Conservation (phyloP, 441 rosid genomes). For the Eruca vesicaria region DNA sequence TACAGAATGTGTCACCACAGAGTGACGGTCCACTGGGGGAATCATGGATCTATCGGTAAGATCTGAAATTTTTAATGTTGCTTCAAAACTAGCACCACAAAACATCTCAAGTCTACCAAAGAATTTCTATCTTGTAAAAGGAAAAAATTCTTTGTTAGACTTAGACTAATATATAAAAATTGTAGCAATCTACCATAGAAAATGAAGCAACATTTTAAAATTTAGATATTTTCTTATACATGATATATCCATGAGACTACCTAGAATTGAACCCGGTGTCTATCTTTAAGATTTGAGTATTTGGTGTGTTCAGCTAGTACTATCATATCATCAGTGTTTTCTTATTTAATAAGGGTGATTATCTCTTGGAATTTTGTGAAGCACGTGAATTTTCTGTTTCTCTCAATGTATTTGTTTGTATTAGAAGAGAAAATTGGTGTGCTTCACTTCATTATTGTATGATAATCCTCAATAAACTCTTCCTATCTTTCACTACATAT, state of each 20-base stretch:
- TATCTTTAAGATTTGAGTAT: neutral
- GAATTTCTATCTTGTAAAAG: constrained; percentile 32
- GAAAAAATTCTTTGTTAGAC: constrained; percentile 40
- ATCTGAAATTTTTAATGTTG: constrained; percentile 35
- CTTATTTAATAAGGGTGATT: constrained; percentile 24
- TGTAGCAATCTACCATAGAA: neutral
- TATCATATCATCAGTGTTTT: neutral
- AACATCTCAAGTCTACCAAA: constrained; percentile 36
- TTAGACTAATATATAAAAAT: constrained; percentile 23
- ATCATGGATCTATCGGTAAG: constrained; percentile 16
- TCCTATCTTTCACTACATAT: neutral
- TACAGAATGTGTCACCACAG: constrained; percentile 65
- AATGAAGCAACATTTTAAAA: constrained; percentile 34
- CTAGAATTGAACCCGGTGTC: neutral
- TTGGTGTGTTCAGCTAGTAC: constrained; percentile 31
- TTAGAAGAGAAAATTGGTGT: constrained; percentile 70
- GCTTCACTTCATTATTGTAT: constrained; percentile 71
- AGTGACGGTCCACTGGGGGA: constrained; percentile 38
- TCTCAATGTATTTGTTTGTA: constrained; percentile 22
- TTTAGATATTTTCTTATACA: constrained; percentile 26
- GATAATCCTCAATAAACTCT: constrained; percentile 24
- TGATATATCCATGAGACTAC: neutral
- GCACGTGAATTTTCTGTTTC: constrained; percentile 81
- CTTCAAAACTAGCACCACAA: constrained; percentile 12
- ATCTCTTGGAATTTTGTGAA: constrained; percentile 54